Evolutionary conservation across 2,329 filamentous ascomycete species (phyloP), one percentile per base, ranked within the genome.

Genomic region (Fonsecaea pugnacius): DNA sequence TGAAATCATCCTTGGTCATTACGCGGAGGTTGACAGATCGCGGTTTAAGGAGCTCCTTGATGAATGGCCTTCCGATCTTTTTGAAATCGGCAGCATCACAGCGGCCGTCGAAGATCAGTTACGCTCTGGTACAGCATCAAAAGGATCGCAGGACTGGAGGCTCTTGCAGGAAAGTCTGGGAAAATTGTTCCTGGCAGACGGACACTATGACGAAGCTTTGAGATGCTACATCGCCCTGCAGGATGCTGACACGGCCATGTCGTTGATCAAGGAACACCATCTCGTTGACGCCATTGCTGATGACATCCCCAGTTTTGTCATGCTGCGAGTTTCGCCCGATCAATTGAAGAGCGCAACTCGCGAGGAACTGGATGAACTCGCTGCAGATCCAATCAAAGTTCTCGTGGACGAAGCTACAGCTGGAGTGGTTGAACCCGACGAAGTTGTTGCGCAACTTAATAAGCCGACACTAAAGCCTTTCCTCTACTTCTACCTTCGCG

Each of bases 351-450:
- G 84, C 5, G 90, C 92, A 70, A 80, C 86, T 0, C 78, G 87
- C 18, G 76, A 83, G 0, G 92, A 97, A 67, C 83, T 98, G 3
- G 91, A 92, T 73, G 87, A 90, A 63, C 84, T 89, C 3, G 95
- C 92, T 0, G 85, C 87, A 0, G 94, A 99, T 75, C 90, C 93
- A 1, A 90, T 97, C 58, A 87, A 88, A 1, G 80, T 98, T 7
- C 87, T 99, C 4, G 93, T 96, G 0, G 90, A 96, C 56, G 94
- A 98, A 77, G 93, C 93, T 0, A 90, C 93, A 68, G 90, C 94
- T 64, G 95, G 95, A 0, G 89, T 96, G 30, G 89, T 98, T 16
- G 87, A 85, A 32, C 90, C 92, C 0, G 84, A 87, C 3, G 84
- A 88, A 2, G 93, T 99, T 1, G 89, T 97, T 2, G 79, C 83